Percentiles rank a stretch among this genome's conserved stretches.
phyloP scores from a whole-genome alignment of 768 basidiomycete species.

The Tylopilus balloui region DNA sequence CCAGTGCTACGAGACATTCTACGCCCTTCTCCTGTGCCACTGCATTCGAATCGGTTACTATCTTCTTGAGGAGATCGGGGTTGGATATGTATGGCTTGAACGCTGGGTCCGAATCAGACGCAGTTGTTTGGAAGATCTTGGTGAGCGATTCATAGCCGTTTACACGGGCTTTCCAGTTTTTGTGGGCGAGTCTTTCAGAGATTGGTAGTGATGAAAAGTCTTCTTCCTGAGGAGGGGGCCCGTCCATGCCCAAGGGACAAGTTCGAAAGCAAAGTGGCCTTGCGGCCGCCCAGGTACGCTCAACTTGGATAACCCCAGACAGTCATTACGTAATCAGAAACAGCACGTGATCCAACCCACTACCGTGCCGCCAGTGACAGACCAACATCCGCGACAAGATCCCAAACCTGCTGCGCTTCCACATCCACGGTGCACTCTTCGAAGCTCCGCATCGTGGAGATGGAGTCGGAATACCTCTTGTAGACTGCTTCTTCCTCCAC shows the following conservation, averaged over 20 bases:
- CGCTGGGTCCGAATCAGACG: conserved; percentile 89
- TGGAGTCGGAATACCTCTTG: conserved; percentile 44
- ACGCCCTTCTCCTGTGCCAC: conserved; percentile 98
- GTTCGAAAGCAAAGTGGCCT: conserved; percentile 4
- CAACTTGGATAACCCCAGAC: conserved; percentile 5
- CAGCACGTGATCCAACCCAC: conserved; percentile 19
- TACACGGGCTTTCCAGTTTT: conserved; percentile 98
- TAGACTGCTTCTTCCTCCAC: conserved; percentile 53
- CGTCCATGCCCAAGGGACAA: conserved; percentile 61
- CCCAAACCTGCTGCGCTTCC: conserved; percentile 52
- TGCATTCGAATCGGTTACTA: conserved; percentile 87
- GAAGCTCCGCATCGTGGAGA: conserved; percentile 37
- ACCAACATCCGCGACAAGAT: conserved; percentile 57
- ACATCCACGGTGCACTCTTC: conserved; percentile 46
- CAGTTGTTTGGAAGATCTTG: conserved; percentile 82
- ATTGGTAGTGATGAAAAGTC: conserved; percentile 82
- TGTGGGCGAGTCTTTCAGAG: conserved; percentile 79
- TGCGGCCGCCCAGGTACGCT: background rate
- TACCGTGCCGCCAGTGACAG: conserved; percentile 44
- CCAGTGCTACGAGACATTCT: conserved; percentile 79
- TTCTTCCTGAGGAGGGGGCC: conserved; percentile 87
- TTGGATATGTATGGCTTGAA: conserved; percentile 87
- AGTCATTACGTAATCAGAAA: conserved; percentile 22
- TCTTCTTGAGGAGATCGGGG: conserved; percentile 76
- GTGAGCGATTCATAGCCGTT: conserved; percentile 87